Evolutionary conservation across 306 rosid genomes (phyloP).

Genomic region (Lathyrus oleraceus): DNA sequence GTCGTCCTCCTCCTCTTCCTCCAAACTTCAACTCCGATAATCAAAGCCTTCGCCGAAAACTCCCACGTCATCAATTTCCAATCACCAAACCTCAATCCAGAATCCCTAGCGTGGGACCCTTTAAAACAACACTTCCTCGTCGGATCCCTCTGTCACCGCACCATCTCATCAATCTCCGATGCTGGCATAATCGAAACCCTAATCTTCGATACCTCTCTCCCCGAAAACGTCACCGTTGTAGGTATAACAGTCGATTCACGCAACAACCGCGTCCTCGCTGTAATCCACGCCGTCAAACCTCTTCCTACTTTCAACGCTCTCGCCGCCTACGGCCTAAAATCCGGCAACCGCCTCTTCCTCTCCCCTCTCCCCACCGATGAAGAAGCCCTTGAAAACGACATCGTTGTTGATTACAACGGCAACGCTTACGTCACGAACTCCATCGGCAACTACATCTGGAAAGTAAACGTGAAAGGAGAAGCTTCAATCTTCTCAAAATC

Average conservation of each 20-base stretch:
- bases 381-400: constrained; percentile 58
- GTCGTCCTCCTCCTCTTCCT: too few relatives aligned
- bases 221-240: constrained; percentile 60
- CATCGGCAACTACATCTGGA: constrained; percentile 70
- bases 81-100: constrained; percentile 72
- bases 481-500: constrained; percentile 66
- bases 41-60: too few relatives aligned
- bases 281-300: too few relatives aligned
- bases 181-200: constrained; percentile 68
- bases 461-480: constrained; percentile 54
- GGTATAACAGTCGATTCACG: too few relatives aligned
- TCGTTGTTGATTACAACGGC: constrained; percentile 64
- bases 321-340: constrained; percentile 72
- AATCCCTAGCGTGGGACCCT: constrained; percentile 74
- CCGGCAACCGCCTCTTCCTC: constrained; percentile 62
- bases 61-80: too few relatives aligned
- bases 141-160: constrained; percentile 64
- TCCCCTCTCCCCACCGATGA: constrained; percentile 44
- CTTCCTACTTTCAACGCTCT: constrained; percentile 70
- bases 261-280: too few relatives aligned
- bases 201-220: constrained; percentile 63
- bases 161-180: constrained; percentile 61
- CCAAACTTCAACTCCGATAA: too few relatives aligned
- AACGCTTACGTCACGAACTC: constrained; percentile 86
- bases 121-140: constrained; percentile 61